These are phyloP conservation scores for Athelia psychrophila DNA, from an alignment of 1,284 basidiomycete species.

Conservation along the genomic window DNA sequence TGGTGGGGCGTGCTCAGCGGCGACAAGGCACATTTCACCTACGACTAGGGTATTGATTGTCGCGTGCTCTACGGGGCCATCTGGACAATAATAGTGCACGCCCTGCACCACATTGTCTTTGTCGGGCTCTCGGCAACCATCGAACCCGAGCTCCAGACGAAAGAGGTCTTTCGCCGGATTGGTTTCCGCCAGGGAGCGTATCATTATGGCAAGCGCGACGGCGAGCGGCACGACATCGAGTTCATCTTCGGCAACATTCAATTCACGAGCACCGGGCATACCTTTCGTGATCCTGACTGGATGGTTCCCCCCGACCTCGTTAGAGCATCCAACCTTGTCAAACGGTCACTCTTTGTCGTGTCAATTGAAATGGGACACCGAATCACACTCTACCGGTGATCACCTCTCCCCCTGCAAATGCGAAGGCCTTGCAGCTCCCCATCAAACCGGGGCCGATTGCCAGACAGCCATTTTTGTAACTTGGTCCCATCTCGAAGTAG, in stretches of 20 bases:
- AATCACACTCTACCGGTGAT: not conserved
- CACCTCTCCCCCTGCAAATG: constrained; percentile 7
- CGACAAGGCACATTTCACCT: not conserved
- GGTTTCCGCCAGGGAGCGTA: not conserved
- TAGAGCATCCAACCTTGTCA: not conserved
- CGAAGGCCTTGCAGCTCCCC: constrained; percentile 5
- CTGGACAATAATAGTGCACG: not conserved
- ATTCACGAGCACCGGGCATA: not conserved
- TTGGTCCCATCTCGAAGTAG: constrained; percentile 9
- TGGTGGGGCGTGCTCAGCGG: not conserved
- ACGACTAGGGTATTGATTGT: not conserved
- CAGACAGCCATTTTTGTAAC: constrained; percentile 6
- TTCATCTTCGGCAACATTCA: not conserved
- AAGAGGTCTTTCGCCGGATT: not conserved
- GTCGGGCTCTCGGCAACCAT: not conserved
- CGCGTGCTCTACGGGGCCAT: not conserved
- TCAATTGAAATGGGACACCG: not conserved
- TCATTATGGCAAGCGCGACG: not conserved
- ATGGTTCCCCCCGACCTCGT: not conserved
- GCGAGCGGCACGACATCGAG: not conserved
- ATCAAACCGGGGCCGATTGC: constrained; percentile 2
- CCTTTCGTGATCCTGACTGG: not conserved
- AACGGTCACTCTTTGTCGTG: not conserved
- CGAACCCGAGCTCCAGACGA: not conserved
- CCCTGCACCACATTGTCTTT: not conserved